Conservation (phyloP, 148 eudicot species). For the Rhododendron vialii region DNA sequence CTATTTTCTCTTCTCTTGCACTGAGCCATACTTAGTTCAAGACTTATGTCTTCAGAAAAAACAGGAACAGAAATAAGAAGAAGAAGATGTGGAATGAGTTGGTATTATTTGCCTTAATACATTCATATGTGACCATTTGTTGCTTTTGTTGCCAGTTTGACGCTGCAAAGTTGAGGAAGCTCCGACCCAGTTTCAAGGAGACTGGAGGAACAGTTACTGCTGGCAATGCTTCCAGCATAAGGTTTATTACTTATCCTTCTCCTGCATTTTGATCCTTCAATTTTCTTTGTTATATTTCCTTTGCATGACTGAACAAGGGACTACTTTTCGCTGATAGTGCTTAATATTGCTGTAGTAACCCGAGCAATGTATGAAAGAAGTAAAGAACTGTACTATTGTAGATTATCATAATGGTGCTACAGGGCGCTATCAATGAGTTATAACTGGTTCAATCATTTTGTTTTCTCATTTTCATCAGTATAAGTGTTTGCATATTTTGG, state of each 20-base stretch:
- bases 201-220: conserved; percentile 91
- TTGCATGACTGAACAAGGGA: neutral
- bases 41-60: neutral
- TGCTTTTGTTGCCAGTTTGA: conserved; percentile 58
- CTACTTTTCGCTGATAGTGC: neutral
- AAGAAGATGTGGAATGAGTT: neutral
- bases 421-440: neutral
- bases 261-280: neutral
- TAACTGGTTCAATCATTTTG: neutral
- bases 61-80: neutral
- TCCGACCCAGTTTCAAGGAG: conserved; percentile 89
- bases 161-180: conserved; percentile 85
- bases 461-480: neutral
- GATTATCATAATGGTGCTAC: neutral
- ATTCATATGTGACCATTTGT: neutral
- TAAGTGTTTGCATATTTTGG: neutral
- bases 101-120: neutral
- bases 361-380: neutral
- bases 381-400: neutral
- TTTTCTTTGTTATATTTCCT: neutral
- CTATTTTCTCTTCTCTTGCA: neutral
- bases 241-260: conserved; percentile 34
- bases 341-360: neutral
- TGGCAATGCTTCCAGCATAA: conserved; percentile 96
- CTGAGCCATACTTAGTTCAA: neutral